phyloP scores from a whole-genome alignment of 1,139 yeast genomes.

The Taphrina sp. region DNA sequence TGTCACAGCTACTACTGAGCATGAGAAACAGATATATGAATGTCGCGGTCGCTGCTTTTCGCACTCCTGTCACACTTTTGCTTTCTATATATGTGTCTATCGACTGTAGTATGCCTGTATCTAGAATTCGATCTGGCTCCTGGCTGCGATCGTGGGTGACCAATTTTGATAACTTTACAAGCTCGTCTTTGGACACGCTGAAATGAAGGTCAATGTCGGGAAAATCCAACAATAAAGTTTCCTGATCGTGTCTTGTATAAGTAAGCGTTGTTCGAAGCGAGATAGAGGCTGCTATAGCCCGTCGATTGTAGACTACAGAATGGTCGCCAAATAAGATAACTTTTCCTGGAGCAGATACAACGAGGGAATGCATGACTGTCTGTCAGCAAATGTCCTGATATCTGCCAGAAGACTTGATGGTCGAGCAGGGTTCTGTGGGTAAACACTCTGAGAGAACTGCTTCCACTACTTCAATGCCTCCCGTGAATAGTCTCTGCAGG shows the following conservation, averaged over 20 bases:
- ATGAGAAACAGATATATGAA: slow-evolving; percentile 69
- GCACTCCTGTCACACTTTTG: slow-evolving; percentile 1
- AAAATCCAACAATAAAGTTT: slow-evolving; percentile 61
- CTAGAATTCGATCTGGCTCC: slow-evolving; percentile 55
- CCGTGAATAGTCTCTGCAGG: too few species aligned
- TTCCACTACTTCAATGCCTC: too few species aligned
- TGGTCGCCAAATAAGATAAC: slow-evolving; percentile 96
- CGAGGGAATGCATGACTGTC: slow-evolving; percentile 53
- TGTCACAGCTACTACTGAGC: slow-evolving; percentile 37
- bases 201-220: slow-evolving; percentile 73
- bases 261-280: slow-evolving; percentile 72
- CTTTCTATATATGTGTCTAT: slow-evolving; percentile 49
- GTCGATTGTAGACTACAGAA: slow-evolving; percentile 88
- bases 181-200: background rate
- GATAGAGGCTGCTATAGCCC: slow-evolving; percentile 88
- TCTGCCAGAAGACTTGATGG: too few species aligned
- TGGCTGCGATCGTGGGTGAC: slow-evolving; percentile 42
- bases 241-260: slow-evolving; percentile 51
- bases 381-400: too few species aligned
- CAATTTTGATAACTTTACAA: background rate
- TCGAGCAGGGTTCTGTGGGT: too few species aligned
- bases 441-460: too few species aligned
- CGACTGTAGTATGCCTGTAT: slow-evolving; percentile 58
- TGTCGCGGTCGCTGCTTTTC: slow-evolving; percentile 72
- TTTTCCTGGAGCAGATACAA: slow-evolving; percentile 94